Evolutionary conservation across 306 rosid genomes (phyloP).

Genomic region (Vigna radiata): DNA sequence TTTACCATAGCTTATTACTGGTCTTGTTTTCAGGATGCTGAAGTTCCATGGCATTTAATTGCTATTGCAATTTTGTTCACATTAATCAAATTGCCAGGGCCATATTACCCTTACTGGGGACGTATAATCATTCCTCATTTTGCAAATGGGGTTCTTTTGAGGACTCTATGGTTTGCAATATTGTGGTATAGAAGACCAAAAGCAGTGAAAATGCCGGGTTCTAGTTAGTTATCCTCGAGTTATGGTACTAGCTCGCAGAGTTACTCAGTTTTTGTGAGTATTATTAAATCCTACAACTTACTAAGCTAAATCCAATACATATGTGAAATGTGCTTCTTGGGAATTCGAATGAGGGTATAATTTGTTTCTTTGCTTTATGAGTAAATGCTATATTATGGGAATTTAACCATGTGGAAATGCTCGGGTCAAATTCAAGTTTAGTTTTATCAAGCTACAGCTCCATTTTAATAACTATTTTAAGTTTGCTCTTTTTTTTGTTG

Average conservation of each 20-base stretch:
- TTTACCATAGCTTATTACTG: constrained; percentile 34
- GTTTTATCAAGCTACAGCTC: constrained; percentile 24
- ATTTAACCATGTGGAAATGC: constrained; percentile 1
- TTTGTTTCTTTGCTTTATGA: constrained; percentile 28
- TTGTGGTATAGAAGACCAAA: constrained; percentile 54
- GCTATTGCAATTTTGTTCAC: constrained; percentile 76
- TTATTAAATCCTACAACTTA: constrained; percentile 1
- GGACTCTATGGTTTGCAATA: constrained; percentile 54
- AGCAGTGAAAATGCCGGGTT: constrained; percentile 40
- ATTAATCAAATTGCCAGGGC: constrained; percentile 82
- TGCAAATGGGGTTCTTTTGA: constrained; percentile 62
- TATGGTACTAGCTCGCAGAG: constrained; percentile 26
- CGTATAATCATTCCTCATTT: constrained; percentile 84
- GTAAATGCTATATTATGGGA: constrained; percentile 20
- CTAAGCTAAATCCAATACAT: constrained; percentile 43
- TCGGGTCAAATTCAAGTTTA: background rate
- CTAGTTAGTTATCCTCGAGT: constrained; percentile 38
- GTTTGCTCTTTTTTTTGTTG: background rate
- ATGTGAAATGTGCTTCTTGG: constrained; percentile 45
- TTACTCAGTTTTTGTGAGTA: constrained; percentile 35
- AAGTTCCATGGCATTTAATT: constrained; percentile 95
- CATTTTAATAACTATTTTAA: constrained; percentile 1
- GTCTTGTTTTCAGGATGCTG: constrained; percentile 71
- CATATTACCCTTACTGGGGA: constrained; percentile 92
- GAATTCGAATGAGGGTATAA: constrained; percentile 16